Evolutionary conservation across 2,329 filamentous ascomycete species (phyloP), one percentile per base, ranked within the genome.

Genomic region (Colletotrichum abscissum): DNA sequence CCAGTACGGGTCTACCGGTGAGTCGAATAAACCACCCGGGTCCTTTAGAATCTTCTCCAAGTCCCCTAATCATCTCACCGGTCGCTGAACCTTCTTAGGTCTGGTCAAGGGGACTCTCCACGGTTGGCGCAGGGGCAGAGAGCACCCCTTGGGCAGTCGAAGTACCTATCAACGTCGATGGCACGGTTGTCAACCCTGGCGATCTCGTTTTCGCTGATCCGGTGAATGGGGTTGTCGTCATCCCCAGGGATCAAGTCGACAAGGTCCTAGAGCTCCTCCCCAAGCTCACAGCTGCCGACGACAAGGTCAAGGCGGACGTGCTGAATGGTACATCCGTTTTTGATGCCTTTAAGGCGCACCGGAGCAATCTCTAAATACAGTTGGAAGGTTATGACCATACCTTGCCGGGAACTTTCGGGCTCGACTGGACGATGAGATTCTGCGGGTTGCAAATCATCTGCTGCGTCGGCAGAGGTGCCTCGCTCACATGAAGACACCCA

Each of bases 141-240:
- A 87, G 88, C 30, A 88, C 86, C 75, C 86, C 90, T 59, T 89
- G 90, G 81, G 88, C 88, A 2, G 82, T 86, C 30, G 82, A 88
- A 76, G 82, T 87, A 19, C 81, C 85, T 35, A 76, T 88, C 22
- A 76, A 83, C 22, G 82, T 88, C 58, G 81, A 85, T 57, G 86
- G 84, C 54, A 83, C 84, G 55, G 72, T 81, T 46, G 80, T 88
- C 62, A 79, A 76, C 22, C 86, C 83, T 80, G 92, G 92, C 8
- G 93, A 95, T 80, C 86, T 95, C 49, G 86, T 94, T 58, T 91
- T 94, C 81, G 89, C 90, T 69, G 93, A 95, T 79, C 87, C 90
- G 5, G 83, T 85, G n/a, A 93, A 94, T 75, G 93, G 92, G 0
- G 89, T 93, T 1, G 92, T 94, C 14, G 86, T 90, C 33, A 92